Conservation (phyloP, 2,329 filamentous ascomycete species). For the Torrubiella hemipterigena region DNA sequence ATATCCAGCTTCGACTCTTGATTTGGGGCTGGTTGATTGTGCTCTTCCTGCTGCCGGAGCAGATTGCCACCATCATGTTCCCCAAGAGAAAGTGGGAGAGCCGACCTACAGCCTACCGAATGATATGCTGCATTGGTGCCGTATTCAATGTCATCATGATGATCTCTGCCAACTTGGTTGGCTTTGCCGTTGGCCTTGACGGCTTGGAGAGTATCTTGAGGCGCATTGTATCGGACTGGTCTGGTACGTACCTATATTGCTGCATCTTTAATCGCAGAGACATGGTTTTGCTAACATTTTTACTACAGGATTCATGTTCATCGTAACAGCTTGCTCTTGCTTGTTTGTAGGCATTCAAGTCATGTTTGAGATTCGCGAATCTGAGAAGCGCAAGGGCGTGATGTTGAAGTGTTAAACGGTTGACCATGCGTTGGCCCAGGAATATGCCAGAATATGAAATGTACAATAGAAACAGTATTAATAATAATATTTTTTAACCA, state of each 20-base stretch:
- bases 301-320: slow-evolving; percentile 52
- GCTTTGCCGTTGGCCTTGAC: slow-evolving; percentile 86
- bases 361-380: slow-evolving; percentile 92
- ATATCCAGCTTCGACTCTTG: slow-evolving; percentile 79
- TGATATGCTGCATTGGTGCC: slow-evolving; percentile 68
- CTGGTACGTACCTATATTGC: slow-evolving; percentile 31
- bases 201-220: slow-evolving; percentile 66
- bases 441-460: no score
- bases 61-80: slow-evolving; percentile 60
- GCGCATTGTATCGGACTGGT: slow-evolving; percentile 65
- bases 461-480: no score
- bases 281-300: slow-evolving; percentile 12
- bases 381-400: slow-evolving; percentile 71
- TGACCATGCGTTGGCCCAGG: no score
- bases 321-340: slow-evolving; percentile 56
- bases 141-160: slow-evolving; percentile 86
- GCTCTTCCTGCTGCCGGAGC: slow-evolving; percentile 84
- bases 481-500: no score
- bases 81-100: slow-evolving; percentile 59
- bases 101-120: slow-evolving; percentile 60
- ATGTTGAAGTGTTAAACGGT: slow-evolving; percentile 64
- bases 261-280: neutral
- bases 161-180: slow-evolving; percentile 89
- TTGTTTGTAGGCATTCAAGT: slow-evolving; percentile 80
- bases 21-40: slow-evolving; percentile 97